These are phyloP conservation scores for Juglanconis juglandina DNA, from an alignment of 2,329 filamentous ascomycete species.

Conservation along the genomic window DNA sequence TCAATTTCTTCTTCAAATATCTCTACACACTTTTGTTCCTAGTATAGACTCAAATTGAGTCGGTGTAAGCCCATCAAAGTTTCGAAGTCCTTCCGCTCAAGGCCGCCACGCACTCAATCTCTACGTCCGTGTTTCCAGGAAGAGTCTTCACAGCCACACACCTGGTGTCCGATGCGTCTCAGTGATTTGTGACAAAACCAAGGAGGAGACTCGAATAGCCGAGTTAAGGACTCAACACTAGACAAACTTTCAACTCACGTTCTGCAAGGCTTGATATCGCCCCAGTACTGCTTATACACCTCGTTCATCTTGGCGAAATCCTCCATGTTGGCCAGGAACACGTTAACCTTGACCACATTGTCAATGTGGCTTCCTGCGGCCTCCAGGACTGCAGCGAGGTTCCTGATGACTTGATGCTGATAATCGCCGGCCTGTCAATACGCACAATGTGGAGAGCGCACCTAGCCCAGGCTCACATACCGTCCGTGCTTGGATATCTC, in stretches of 20 bases:
- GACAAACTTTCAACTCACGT: slow-evolving; percentile 30
- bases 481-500: slow-evolving; percentile 64
- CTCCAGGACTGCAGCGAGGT: slow-evolving; percentile 66
- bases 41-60: too few relatives aligned
- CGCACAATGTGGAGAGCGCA: too few relatives aligned
- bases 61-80: background rate
- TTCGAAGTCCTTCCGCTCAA: slow-evolving; percentile 1
- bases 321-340: slow-evolving; percentile 71
- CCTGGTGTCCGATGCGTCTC: slow-evolving; percentile 14
- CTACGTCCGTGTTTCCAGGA: slow-evolving; percentile 31
- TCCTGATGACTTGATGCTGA: slow-evolving; percentile 63
- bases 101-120: slow-evolving; percentile 34
- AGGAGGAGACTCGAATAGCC: background rate
- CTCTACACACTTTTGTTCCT: background rate
- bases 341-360: slow-evolving; percentile 69
- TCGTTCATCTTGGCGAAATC: slow-evolving; percentile 74
- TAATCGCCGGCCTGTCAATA: too few relatives aligned
- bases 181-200: background rate
- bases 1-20: background rate
- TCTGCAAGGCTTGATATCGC: slow-evolving; percentile 42
- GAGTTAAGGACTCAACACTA: too few relatives aligned
- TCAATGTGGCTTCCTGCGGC: slow-evolving; percentile 63
- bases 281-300: slow-evolving; percentile 69
- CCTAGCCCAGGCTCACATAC: slow-evolving; percentile 25
- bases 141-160: slow-evolving; percentile 35